Conservation (phyloP, 495 filamentous ascomycete species). For the Tuber magnatum region DNA sequence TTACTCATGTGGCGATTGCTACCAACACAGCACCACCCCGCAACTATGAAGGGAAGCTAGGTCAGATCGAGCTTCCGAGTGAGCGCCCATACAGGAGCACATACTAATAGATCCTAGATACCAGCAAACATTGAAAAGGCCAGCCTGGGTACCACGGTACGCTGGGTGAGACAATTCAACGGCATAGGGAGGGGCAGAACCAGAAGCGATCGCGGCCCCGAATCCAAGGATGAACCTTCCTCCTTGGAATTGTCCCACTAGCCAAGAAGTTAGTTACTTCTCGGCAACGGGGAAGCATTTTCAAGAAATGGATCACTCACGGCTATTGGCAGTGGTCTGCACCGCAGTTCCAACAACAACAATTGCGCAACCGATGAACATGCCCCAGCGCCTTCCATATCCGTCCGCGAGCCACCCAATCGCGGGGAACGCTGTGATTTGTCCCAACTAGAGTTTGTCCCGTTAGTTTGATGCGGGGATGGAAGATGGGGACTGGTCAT, state of each 20-base stretch:
- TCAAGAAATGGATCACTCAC: slow-evolving; percentile 33
- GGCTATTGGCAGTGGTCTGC: slow-evolving; percentile 49
- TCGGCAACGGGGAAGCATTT: not conserved
- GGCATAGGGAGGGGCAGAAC: slow-evolving; percentile 57
- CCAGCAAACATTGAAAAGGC: slow-evolving; percentile 60
- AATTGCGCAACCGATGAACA: slow-evolving; percentile 56
- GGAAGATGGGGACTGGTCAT: slow-evolving; percentile 40
- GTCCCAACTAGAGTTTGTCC: slow-evolving; percentile 36
- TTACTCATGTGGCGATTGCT: slow-evolving; percentile 43
- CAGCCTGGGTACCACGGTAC: slow-evolving; percentile 55
- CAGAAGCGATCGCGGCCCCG: slow-evolving; percentile 53
- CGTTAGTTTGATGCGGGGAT: slow-evolving; percentile 44
- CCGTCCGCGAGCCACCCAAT: slow-evolving; percentile 57
- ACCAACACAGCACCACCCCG: slow-evolving; percentile 29
- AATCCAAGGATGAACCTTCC: slow-evolving; percentile 49
- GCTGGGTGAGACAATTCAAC: slow-evolving; percentile 59
- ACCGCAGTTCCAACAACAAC: slow-evolving; percentile 55
- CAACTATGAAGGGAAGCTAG: slow-evolving; percentile 3
- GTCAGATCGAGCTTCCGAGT: not conserved
- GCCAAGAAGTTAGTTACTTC: not conserved
- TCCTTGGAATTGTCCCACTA: slow-evolving; percentile 30
- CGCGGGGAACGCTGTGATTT: slow-evolving; percentile 54
- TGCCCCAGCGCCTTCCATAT: slow-evolving; percentile 55
- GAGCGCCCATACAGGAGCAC: not conserved
- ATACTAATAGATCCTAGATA: slow-evolving; percentile 50